Evolutionary conservation across 192 early-diverging fungal species (phyloP).

Genomic region (Coemansia sp.): DNA sequence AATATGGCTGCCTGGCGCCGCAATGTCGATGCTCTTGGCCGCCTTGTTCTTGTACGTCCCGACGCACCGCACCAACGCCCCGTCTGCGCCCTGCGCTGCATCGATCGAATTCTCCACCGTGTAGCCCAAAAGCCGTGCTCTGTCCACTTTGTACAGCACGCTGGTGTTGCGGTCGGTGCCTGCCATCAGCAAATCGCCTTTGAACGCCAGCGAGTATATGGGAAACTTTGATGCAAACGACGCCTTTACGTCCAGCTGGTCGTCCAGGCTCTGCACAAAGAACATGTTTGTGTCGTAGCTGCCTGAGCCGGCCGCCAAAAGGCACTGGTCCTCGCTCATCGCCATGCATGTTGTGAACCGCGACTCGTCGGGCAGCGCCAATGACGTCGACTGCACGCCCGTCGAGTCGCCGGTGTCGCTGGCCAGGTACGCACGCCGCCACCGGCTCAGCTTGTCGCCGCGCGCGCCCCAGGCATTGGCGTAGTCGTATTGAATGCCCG

Average conservation of each 20-base stretch:
- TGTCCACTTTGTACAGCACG: conserved; percentile 53
- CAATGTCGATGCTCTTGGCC: conserved; percentile 45
- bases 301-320: conserved; percentile 51
- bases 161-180: conserved; percentile 52
- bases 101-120: conserved; percentile 3
- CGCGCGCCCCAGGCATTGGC: conserved; percentile 10
- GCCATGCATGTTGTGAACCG: conserved; percentile 54
- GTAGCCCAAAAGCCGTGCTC: conserved; percentile 40
- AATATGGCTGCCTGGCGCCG: conserved; percentile 48
- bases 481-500: conserved; percentile 11
- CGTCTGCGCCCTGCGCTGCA: conserved; percentile 13
- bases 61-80: conserved; percentile 39
- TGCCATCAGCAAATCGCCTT: conserved; percentile 40
- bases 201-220: conserved; percentile 49
- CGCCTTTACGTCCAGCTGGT: conserved; percentile 48
- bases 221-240: conserved; percentile 57
- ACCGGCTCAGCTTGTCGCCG: conserved; percentile 20
- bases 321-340: conserved; percentile 44
- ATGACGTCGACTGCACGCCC: conserved; percentile 47
- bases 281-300: conserved; percentile 54
- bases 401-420: conserved; percentile 37
- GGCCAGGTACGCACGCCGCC: conserved; percentile 43
- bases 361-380: conserved; percentile 44
- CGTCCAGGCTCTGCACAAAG: conserved; percentile 51
- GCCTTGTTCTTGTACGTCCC: conserved; percentile 55